Percentiles rank a stretch among this genome's conserved stretches.
These are phyloP conservation scores for Colletotrichum sojae DNA, from an alignment of 2,329 filamentous ascomycete genomes.

Conservation along the genomic window DNA sequence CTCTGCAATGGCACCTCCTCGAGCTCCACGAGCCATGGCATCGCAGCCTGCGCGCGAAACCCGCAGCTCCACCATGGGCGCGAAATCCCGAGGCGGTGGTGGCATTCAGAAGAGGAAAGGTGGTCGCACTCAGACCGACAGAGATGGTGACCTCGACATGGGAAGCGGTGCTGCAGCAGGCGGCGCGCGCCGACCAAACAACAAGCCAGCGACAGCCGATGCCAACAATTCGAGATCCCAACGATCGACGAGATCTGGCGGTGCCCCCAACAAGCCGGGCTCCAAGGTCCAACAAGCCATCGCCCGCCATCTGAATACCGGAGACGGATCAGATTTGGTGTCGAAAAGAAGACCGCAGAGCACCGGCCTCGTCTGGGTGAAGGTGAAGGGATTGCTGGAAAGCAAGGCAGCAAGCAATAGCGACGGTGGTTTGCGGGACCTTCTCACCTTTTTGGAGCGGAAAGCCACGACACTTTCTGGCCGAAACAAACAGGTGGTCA, in stretches of 20 bases:
- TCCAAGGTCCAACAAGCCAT: slow-evolving; percentile 43
- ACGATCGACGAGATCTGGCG: slow-evolving; percentile 47
- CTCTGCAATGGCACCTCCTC: slow-evolving; percentile 42
- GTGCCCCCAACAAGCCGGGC: slow-evolving; percentile 35
- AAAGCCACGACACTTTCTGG: slow-evolving; percentile 70
- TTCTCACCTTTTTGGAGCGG: slow-evolving; percentile 79
- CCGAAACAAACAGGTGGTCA: slow-evolving; percentile 68
- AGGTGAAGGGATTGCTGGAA: slow-evolving; percentile 73
- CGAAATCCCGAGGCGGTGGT: slow-evolving; percentile 53
- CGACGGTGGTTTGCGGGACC: slow-evolving; percentile 75
- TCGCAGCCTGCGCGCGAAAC: slow-evolving; percentile 49
- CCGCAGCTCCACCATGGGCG: slow-evolving; percentile 47
- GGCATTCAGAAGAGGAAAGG: slow-evolving; percentile 67
- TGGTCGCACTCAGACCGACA: slow-evolving; percentile 58
- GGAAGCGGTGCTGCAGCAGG: slow-evolving; percentile 49
- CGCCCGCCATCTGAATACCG: slow-evolving; percentile 38
- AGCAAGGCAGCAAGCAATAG: slow-evolving; percentile 78
- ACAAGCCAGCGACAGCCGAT: slow-evolving; percentile 47
- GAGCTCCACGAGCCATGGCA: slow-evolving; percentile 39
- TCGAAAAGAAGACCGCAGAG: slow-evolving; percentile 40
- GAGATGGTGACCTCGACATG: slow-evolving; percentile 75
- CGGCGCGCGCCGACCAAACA: slow-evolving; percentile 50
- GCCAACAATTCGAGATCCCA: slow-evolving; percentile 49
- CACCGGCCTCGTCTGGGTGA: slow-evolving; percentile 51
- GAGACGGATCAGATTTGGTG: slow-evolving; percentile 38